These are phyloP conservation scores for Pseudomassariella vexata DNA, from an alignment of 2,329 filamentous ascomycete species.

Conservation along the genomic window DNA sequence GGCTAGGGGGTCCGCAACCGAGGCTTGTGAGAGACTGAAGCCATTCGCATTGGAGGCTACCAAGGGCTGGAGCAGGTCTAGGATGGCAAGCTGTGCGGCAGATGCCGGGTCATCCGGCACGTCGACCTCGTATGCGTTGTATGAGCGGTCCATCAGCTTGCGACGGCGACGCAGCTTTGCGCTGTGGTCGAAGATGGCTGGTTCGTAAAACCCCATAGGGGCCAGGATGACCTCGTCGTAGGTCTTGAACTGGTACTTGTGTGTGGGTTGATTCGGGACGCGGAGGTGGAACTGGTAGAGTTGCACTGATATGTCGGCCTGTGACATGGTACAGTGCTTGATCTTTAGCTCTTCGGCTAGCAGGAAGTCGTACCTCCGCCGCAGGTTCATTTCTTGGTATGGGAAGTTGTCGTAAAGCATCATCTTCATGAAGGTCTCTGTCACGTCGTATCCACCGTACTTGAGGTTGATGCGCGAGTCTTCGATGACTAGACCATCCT, in stretches of 20 bases:
- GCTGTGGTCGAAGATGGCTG: slow-evolving; percentile 76
- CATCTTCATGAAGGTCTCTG: slow-evolving; percentile 94
- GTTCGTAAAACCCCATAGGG: slow-evolving; percentile 90
- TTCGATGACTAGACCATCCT: slow-evolving; percentile 91
- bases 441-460: slow-evolving; percentile 87
- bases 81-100: slow-evolving; percentile 68
- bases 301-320: slow-evolving; percentile 83
- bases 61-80: slow-evolving; percentile 55
- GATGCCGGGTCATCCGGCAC: slow-evolving; percentile 84
- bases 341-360: slow-evolving; percentile 94
- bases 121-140: slow-evolving; percentile 88
- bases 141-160: slow-evolving; percentile 78
- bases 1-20: slow-evolving; percentile 37
- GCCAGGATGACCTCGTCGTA: slow-evolving; percentile 96
- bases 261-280: slow-evolving; percentile 79
- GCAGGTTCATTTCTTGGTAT: slow-evolving; percentile 89
- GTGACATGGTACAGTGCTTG: slow-evolving; percentile 86
- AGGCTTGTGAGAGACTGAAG: slow-evolving; percentile 29
- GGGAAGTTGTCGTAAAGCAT: slow-evolving; percentile 95
- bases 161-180: slow-evolving; percentile 74
- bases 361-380: slow-evolving; percentile 83
- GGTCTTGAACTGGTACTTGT: slow-evolving; percentile 92
- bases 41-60: slow-evolving; percentile 41
- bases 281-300: slow-evolving; percentile 86
- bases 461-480: slow-evolving; percentile 95